Evolutionary conservation across 441 rosid species (phyloP), one percentile per base, ranked within the genome.

Genomic region (Pelargonium exstipulatum): DNA sequence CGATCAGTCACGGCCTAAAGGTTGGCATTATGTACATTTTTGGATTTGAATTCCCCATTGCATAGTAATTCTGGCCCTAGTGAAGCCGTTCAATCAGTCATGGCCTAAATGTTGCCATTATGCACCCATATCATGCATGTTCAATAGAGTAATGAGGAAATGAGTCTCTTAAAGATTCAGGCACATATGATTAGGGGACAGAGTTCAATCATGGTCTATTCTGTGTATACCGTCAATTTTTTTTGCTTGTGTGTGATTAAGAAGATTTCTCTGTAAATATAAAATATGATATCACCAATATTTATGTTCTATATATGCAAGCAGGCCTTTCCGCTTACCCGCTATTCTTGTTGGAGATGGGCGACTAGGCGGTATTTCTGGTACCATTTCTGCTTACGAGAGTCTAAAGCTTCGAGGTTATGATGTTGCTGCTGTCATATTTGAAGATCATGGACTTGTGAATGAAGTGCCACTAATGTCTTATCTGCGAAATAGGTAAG

Each of bases 311-410:
- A 45, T 58, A 13, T 63, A 8, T 70, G 42, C 60, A 20, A 1
- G 1, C 80, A 94, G 98, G 90, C 95, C 90, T 65, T 87, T 91
- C 66, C 86, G 96, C 55, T 79, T 95, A 53, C 97, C 99, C 13
- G 87, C 91, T 65, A 74, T 91, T 83, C 92, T 90, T 26, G 91
- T 95, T 22, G 99, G 99, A 75, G 99, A 91, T 80, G 99, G 97
- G 48, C 78, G 84, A 72, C 83, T 95, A 3, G 97, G 97, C 74
- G 97, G 99, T 65, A 88, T 91, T 75, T 94, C 99, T 1, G 96
- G 86, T 65, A 94, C 97, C 9, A 86, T 95, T 84, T 85, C 99
- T 14, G 97, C 99, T 29, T 94, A 90, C 61, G 99, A 94, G 77
- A 85, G 89, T 83, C 80, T 91, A 68, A 87, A 78, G 71, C 79